These are phyloP conservation scores for Sesbania bispinosa DNA, from an alignment of 306 rosid species.

Conservation along the genomic window DNA sequence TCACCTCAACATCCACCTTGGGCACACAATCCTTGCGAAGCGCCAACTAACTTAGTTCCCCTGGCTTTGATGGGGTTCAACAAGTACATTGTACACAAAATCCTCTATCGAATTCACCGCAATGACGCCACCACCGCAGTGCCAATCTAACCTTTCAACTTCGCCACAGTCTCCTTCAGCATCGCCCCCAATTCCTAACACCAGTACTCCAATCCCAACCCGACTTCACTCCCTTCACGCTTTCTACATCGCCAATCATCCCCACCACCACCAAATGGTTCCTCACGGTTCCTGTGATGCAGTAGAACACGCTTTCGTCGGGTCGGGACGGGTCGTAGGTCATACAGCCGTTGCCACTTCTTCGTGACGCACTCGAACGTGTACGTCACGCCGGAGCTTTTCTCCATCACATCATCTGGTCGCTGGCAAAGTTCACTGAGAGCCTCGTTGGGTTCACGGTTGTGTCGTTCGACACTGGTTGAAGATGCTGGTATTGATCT, in stretches of 20 bases:
- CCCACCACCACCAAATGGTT: constrained; percentile 44
- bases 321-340: constrained; percentile 37
- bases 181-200: constrained; percentile 38
- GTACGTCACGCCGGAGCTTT: constrained; percentile 37
- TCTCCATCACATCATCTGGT: constrained; percentile 42
- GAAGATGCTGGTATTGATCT: too few species aligned
- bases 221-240: constrained; percentile 40
- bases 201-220: constrained; percentile 6
- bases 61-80: constrained; percentile 32
- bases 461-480: too few species aligned
- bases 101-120: constrained; percentile 33
- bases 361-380: constrained; percentile 38
- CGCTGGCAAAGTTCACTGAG: constrained; percentile 36
- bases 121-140: constrained; percentile 29
- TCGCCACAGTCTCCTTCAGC: constrained; percentile 46
- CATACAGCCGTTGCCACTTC: constrained; percentile 58
- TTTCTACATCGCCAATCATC: constrained; percentile 37
- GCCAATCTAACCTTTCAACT: constrained; percentile 34
- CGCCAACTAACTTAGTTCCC: too few species aligned
- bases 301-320: background rate
- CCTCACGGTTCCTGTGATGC: constrained; percentile 24
- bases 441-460: constrained; percentile 64
- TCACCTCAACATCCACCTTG: too few species aligned
- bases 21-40: too few species aligned
- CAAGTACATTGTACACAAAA: constrained; percentile 39